phyloP scores from a whole-genome alignment of 1,139 yeast species.

The Taphrina wiesneri region DNA sequence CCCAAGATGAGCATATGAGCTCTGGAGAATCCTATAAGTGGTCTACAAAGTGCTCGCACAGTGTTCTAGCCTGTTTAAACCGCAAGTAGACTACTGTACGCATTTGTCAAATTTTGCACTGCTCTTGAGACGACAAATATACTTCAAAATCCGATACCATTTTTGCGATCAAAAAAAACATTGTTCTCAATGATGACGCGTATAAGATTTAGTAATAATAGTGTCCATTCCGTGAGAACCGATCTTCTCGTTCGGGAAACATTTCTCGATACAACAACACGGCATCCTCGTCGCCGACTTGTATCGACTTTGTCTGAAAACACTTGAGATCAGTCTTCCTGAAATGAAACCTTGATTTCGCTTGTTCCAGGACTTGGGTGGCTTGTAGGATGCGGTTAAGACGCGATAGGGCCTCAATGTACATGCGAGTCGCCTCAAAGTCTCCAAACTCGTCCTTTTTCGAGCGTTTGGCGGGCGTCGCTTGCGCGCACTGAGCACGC shows the following conservation, averaged over 20 bases:
- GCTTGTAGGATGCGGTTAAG: slow-evolving; percentile 17
- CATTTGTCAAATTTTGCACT: no score
- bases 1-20: no score
- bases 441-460: neutral
- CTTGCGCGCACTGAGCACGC: neutral
- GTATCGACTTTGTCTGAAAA: slow-evolving; percentile 25
- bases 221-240: neutral
- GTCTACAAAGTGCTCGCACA: no score
- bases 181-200: neutral
- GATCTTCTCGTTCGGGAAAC: slow-evolving; percentile 4
- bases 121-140: no score
- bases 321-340: slow-evolving; percentile 12
- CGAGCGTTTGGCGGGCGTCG: neutral
- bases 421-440: slow-evolving; percentile 10
- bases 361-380: slow-evolving; percentile 1
- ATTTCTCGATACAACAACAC: slow-evolving; percentile 19
- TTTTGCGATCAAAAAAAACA: no score
- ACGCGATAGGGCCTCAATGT: slow-evolving; percentile 23
- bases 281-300: slow-evolving; percentile 28
- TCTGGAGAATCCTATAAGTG: no score
- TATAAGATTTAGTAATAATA: neutral
- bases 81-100: no score
- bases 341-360: slow-evolving; percentile 3
- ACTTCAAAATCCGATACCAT: no score
- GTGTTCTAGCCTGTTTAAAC: no score